These are phyloP conservation scores for Cardiospermum halicacabum DNA, from an alignment of 345 rosid genomes.

Conservation along the genomic window DNA sequence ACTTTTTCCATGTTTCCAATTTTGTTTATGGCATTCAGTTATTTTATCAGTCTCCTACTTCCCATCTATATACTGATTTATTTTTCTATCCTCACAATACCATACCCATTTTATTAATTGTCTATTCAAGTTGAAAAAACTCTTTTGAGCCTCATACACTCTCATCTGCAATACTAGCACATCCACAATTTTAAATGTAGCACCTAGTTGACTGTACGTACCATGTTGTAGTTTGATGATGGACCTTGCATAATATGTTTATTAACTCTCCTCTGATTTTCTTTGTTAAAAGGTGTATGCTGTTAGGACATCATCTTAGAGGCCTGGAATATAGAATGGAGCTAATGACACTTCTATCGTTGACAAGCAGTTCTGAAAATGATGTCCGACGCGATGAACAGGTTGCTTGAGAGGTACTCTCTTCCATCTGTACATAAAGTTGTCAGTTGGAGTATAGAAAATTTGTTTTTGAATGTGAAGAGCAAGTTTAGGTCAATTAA, in stretches of 20 bases:
- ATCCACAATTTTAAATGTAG: background rate
- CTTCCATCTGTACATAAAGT: slow-evolving; percentile 24
- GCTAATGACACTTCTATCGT: slow-evolving; percentile 65
- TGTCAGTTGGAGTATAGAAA: background rate
- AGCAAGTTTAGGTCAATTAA: slow-evolving; percentile 10
- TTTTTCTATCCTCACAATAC: background rate
- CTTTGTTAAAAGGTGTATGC: slow-evolving; percentile 66
- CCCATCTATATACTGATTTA: background rate
- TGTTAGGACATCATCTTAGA: slow-evolving; percentile 86
- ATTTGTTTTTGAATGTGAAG: slow-evolving; percentile 16
- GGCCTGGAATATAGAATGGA: slow-evolving; percentile 86
- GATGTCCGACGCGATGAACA: slow-evolving; percentile 32
- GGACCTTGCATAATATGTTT: background rate
- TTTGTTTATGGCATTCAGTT: background rate
- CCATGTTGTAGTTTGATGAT: background rate
- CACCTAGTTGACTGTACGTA: background rate
- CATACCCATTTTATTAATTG: background rate
- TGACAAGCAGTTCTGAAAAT: slow-evolving; percentile 39
- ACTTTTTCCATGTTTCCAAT: background rate
- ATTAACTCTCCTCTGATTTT: background rate
- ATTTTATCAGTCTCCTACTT: background rate
- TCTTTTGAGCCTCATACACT: background rate
- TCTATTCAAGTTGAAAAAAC: background rate
- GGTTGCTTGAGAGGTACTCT: slow-evolving; percentile 25
- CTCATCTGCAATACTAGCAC: background rate